Evolutionary conservation across 306 rosid species (phyloP).

Genomic region (Lotus japonicus): DNA sequence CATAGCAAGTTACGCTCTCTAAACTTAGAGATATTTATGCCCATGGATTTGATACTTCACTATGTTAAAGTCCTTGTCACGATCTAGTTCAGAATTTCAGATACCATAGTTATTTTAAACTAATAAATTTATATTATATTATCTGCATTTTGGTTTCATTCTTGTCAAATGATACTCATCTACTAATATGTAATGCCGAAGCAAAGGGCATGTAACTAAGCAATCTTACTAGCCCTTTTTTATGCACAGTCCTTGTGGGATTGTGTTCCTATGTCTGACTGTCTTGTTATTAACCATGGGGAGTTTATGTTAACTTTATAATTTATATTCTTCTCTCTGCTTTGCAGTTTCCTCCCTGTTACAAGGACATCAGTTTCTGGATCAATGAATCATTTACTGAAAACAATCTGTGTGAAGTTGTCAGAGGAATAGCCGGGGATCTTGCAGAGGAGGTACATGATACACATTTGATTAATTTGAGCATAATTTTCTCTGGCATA

Average conservation of each 20-base stretch:
- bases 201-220: not conserved
- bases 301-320: not conserved
- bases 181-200: slow-evolving; percentile 1
- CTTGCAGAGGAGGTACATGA: slow-evolving; percentile 96
- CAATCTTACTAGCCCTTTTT: not conserved
- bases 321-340: not conserved
- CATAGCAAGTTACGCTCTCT: not conserved
- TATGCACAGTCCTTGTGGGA: too few species aligned
- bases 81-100: not conserved
- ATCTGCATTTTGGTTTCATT: slow-evolving; percentile 4
- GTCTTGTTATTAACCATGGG: not conserved
- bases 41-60: not conserved
- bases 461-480: slow-evolving; percentile 24
- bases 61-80: slow-evolving; percentile 1
- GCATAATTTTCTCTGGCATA: not conserved
- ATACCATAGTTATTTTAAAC: not conserved
- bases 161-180: not conserved
- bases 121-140: not conserved
- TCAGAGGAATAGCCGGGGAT: slow-evolving; percentile 90
- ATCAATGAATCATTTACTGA: slow-evolving; percentile 81
- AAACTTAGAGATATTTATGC: not conserved
- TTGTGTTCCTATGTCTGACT: not conserved
- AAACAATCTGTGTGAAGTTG: slow-evolving; percentile 95
- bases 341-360: slow-evolving; percentile 92
- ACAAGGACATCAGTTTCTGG: slow-evolving; percentile 96